Evolutionary conservation across 495 filamentous ascomycete genomes (phyloP).

Genomic region (Podospora fimiseda): DNA sequence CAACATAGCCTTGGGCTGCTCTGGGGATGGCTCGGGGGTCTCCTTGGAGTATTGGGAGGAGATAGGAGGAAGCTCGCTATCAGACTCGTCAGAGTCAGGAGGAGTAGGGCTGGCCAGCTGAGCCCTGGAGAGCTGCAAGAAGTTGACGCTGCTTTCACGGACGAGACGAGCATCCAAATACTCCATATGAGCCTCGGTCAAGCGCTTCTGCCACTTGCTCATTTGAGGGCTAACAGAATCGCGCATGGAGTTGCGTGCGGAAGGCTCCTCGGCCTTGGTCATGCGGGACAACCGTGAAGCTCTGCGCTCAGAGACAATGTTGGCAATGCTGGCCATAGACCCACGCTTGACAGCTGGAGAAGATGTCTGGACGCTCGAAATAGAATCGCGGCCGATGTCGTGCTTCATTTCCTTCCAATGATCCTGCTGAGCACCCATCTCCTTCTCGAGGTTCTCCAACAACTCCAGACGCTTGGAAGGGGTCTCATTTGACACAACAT

Average conservation of each 20-base stretch:
- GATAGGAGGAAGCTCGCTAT: conserved; percentile 12
- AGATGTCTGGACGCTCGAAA: conserved; percentile 36
- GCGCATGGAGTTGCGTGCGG: conserved; percentile 4
- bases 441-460: conserved; percentile 46
- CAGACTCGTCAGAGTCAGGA: conserved; percentile 38
- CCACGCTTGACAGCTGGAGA: conserved; percentile 21
- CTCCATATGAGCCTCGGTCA: conserved; percentile 38
- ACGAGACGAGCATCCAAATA: conserved; percentile 37
- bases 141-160: conserved; percentile 32
- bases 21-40: conserved; percentile 1
- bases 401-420: conserved; percentile 46
- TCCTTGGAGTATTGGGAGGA: conserved; percentile 22
- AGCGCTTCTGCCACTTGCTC: conserved; percentile 27
- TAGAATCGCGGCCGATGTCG: conserved; percentile 42
- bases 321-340: conserved; percentile 14
- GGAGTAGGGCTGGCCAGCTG: conserved; percentile 46
- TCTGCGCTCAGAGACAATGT: conserved; percentile 24
- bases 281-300: conserved; percentile 28
- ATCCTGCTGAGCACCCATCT: conserved; percentile 46
- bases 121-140: conserved; percentile 34
- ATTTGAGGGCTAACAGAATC: conserved; percentile 15
- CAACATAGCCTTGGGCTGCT: conserved; percentile 8
- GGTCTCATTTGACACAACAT: conserved; percentile 24
- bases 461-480: conserved; percentile 34
- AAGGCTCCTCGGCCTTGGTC: conserved; percentile 15